These are phyloP conservation scores for Candida ipomoeae DNA, from an alignment of 805 yeast genomes.

Conservation along the genomic window DNA sequence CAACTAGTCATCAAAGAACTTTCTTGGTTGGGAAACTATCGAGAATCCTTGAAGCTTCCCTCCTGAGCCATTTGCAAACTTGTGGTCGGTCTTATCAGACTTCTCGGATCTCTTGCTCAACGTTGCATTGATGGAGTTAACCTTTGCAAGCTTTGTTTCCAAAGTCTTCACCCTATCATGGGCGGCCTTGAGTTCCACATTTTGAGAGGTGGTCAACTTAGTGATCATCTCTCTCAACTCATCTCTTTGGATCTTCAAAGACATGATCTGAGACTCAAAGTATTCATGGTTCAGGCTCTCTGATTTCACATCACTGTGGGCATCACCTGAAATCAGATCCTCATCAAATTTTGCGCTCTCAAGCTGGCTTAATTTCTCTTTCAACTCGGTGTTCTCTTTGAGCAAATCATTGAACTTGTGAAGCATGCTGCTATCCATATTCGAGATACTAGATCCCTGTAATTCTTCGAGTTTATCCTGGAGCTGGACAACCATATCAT, in stretches of 20 bases:
- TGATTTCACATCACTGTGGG: conserved; percentile 3
- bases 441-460: conserved; percentile 14
- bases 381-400: conserved; percentile 40
- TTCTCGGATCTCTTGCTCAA: conserved; percentile 25
- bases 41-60: conserved; percentile 39
- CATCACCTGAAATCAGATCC: not conserved
- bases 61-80: conserved; percentile 19
- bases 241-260: conserved; percentile 30
- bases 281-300: conserved; percentile 10
- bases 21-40: conserved; percentile 32
- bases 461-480: conserved; percentile 44
- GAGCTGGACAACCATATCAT: conserved; percentile 44
- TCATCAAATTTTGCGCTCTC: not conserved
- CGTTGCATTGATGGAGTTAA: conserved; percentile 31
- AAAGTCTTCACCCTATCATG: conserved; percentile 32
- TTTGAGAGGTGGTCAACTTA: conserved; percentile 33
- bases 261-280: conserved; percentile 14
- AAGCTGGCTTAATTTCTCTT: conserved; percentile 12
- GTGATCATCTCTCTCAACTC: conserved; percentile 39
- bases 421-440: conserved; percentile 34
- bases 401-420: conserved; percentile 38
- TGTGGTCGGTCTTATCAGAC: conserved; percentile 1
- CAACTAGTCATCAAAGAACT: conserved; percentile 13
- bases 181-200: conserved; percentile 32
- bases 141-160: conserved; percentile 28